Conservation (phyloP, 1,284 basidiomycete genomes). For the Ganoderma multipileum region DNA sequence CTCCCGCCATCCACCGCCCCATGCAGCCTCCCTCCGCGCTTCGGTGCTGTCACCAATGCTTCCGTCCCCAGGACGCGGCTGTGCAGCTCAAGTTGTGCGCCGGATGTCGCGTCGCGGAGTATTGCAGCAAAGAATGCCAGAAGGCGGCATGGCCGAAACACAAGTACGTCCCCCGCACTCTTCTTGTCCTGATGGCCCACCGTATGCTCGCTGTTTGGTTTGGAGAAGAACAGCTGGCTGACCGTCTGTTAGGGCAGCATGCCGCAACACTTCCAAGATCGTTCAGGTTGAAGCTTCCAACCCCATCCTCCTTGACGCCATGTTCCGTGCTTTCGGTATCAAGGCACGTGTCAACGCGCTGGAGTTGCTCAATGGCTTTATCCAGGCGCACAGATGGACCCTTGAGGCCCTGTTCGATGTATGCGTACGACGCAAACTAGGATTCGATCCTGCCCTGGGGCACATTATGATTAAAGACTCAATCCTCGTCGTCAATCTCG, state of each 20-base stretch:
- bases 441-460: neutral
- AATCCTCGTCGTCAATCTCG: neutral
- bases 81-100: neutral
- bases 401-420: neutral
- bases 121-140: slow-evolving; percentile 16
- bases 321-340: neutral
- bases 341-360: neutral
- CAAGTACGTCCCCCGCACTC: neutral
- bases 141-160: slow-evolving; percentile 2
- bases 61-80: neutral
- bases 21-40: neutral
- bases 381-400: neutral
- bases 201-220: neutral
- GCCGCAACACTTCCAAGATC: neutral
- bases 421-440: neutral
- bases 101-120: neutral
- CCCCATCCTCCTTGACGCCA: neutral
- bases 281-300: neutral
- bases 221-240: neutral
- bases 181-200: neutral
- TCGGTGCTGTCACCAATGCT: neutral
- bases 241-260: neutral
- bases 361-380: neutral
- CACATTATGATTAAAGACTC: neutral
- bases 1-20: neutral